Conservation (phyloP, 2,329 filamentous ascomycete genomes). For the Colletotrichum musicola region DNA sequence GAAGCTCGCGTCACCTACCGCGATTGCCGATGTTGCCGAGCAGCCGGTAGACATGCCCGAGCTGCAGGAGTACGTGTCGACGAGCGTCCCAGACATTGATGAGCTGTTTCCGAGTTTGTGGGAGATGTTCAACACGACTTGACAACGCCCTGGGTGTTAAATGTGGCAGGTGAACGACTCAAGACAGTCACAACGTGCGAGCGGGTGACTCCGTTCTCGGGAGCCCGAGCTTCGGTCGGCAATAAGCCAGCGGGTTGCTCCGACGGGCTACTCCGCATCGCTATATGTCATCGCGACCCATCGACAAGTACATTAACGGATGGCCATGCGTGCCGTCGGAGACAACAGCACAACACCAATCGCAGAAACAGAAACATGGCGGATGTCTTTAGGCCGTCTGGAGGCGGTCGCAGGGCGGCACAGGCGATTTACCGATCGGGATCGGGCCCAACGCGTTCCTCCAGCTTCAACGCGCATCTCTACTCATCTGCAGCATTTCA, state of each 20-base stretch:
- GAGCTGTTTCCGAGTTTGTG: slow-evolving; percentile 37
- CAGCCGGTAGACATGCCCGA: slow-evolving; percentile 32
- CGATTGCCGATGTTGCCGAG: slow-evolving; percentile 10
- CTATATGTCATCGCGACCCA: neutral
- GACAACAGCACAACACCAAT: too few relatives aligned
- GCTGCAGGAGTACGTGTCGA: slow-evolving; percentile 33
- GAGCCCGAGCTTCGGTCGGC: neutral
- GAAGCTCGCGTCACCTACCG: slow-evolving; percentile 51
- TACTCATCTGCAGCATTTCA: neutral
- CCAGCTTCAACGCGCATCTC: neutral
- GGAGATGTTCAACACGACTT: slow-evolving; percentile 31
- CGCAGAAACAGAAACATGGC: too few relatives aligned
- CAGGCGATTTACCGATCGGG: neutral
- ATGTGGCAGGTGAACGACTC: too few relatives aligned
- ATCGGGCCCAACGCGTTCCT: neutral
- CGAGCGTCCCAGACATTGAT: slow-evolving; percentile 33
- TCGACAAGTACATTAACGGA: neutral
- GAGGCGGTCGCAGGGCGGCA: neutral
- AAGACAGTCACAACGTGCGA: neutral
- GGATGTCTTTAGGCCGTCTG: too few relatives aligned
- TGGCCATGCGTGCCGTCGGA: too few relatives aligned
- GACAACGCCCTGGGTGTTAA: neutral
- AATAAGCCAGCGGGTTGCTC: neutral
- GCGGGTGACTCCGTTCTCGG: neutral
- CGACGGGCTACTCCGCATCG: slow-evolving; percentile 12